Evolutionary conservation across 768 basidiomycete species (phyloP), one percentile per base, ranked within the genome.

Genomic region (Trametes cubensis): DNA sequence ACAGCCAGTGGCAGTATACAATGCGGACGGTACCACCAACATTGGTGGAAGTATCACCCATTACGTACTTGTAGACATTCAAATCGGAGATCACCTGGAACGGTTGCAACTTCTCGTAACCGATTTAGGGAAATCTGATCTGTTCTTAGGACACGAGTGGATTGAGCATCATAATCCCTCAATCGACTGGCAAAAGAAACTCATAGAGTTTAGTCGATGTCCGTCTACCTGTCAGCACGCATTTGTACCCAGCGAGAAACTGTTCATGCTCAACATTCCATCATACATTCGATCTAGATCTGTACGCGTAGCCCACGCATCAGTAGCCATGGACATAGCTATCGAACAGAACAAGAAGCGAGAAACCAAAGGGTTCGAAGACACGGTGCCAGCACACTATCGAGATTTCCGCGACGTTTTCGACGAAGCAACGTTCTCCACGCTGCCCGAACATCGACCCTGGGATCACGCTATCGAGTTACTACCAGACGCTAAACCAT

Each of bases 391-490:
- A 4, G 40, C 26, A 14, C 45, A 62, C 10, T 66, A 63, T 34
- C 58, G 55, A 8, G 61, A 62, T 18, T 62, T 62, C 44, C 1
- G 11, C 14, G 59, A 60, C 26, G 59, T 57, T 1, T 62, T 62
- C 20, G 20, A 17, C 47, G 46, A 51, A 41, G 25, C 30, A 10
- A 48, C 41, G 6, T 61, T 60, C 40, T 42, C 41, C 25, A 15
- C 21, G 2, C 46, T 70, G 2, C 69, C 66, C 6, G 58, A 62
- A 26, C 50, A 42, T 17, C 47, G 63, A 6, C 62, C 63, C 0
- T 69, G 60, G 13, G 62, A 69, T 42, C 66, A 67, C 46, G 63
- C 60, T 3, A 67, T 68, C 17, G 55, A 69, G 13, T 59, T 68
- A 2, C 45, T 60, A 25, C 61, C 55, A n/a, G 66, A 52, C 1